Conservation (phyloP, 2,329 filamentous ascomycete genomes). For the Aspergillus udagawae region DNA sequence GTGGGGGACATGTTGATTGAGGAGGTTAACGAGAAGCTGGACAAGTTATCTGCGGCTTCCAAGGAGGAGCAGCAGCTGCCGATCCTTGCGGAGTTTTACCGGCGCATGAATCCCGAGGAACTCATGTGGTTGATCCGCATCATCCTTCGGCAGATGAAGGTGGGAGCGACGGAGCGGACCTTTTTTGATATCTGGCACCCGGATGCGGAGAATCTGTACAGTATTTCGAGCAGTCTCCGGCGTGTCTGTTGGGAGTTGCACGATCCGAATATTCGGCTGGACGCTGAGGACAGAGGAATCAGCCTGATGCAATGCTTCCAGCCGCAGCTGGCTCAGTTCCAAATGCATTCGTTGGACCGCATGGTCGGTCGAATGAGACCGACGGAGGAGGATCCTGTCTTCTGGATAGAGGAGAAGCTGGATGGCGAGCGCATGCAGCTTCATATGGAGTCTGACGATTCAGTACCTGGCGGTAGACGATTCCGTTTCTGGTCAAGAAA, state of each 20-base stretch:
- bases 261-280: slow-evolving; percentile 67
- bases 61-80: slow-evolving; percentile 81
- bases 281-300: slow-evolving; percentile 71
- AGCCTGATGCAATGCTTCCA: slow-evolving; percentile 92
- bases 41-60: slow-evolving; percentile 68
- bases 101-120: slow-evolving; percentile 88
- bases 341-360: slow-evolving; percentile 75
- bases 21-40: slow-evolving; percentile 82
- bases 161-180: slow-evolving; percentile 79
- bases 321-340: slow-evolving; percentile 89
- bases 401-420: slow-evolving; percentile 97
- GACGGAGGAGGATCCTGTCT: slow-evolving; percentile 68
- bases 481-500: slow-evolving; percentile 95
- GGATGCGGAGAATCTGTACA: slow-evolving; percentile 74
- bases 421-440: slow-evolving; percentile 97
- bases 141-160: slow-evolving; percentile 74
- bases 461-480: slow-evolving; percentile 62
- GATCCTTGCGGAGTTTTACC: slow-evolving; percentile 80
- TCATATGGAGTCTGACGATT: slow-evolving; percentile 75
- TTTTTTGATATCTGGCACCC: slow-evolving; percentile 80
- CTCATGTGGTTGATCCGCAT: slow-evolving; percentile 93
- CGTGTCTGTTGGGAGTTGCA: slow-evolving; percentile 92
- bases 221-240: slow-evolving; percentile 82
- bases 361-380: slow-evolving; percentile 67
- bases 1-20: slow-evolving; percentile 78